phyloP scores from a whole-genome alignment of 176 grass and related monocot species.

The Aegilops sharonensis region DNA sequence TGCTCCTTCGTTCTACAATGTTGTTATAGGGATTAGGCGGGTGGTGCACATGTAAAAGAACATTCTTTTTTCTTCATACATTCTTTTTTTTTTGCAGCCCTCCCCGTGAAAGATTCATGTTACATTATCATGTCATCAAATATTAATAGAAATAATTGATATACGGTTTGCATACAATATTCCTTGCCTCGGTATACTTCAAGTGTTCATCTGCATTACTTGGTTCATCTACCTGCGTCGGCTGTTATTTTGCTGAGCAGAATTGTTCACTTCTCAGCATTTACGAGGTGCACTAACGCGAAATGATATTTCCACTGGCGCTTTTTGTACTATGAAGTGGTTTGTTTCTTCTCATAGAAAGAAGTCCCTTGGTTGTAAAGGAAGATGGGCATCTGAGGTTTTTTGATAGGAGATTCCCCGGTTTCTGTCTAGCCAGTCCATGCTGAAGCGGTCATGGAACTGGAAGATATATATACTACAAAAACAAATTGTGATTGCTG shows the following conservation, averaged over 20 bases:
- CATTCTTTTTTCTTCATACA: not conserved
- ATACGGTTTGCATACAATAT: not conserved
- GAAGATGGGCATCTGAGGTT: not conserved
- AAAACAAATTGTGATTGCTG: no score
- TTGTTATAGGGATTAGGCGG: slow-evolving; percentile 35
- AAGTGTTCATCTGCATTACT: not conserved
- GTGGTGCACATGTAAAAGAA: slow-evolving; percentile 43
- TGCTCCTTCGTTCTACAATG: slow-evolving; percentile 10
- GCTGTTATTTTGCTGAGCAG: not conserved
- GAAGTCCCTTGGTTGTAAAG: not conserved
- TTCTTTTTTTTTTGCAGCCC: not conserved
- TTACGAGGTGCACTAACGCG: not conserved
- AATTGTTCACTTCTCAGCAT: slow-evolving; percentile 3
- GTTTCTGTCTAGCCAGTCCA: not conserved
- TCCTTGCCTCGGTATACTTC: slow-evolving; percentile 15
- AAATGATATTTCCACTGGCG: not conserved
- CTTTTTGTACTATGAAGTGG: not conserved
- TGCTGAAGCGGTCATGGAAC: not conserved
- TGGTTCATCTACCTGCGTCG: not conserved
- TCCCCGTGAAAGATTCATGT: not conserved
- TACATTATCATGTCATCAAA: slow-evolving; percentile 1
- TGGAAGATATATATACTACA: no score
- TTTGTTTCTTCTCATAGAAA: not conserved
- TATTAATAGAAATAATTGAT: slow-evolving; percentile 19
- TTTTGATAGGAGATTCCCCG: not conserved